Percentiles rank a stretch among this genome's conserved stretches.
These are phyloP conservation scores for Russula abietina DNA, from an alignment of 768 basidiomycete genomes.

Conservation along the genomic window DNA sequence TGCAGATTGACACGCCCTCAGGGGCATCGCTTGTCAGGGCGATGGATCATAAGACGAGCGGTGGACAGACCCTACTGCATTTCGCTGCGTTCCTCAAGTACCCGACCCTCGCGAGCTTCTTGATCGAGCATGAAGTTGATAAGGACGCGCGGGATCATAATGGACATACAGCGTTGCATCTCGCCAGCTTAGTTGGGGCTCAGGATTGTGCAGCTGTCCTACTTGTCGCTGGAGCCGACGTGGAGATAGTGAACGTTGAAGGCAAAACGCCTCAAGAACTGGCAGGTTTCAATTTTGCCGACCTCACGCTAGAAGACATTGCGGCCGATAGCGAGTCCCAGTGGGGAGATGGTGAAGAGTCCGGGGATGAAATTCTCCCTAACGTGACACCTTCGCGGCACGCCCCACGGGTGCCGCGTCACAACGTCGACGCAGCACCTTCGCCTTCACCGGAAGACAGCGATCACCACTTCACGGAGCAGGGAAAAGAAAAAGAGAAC, in stretches of 20 bases:
- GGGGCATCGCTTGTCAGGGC: slow-evolving; percentile 45
- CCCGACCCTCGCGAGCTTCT: slow-evolving; percentile 58
- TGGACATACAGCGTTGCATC: slow-evolving; percentile 86
- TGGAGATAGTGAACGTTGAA: slow-evolving; percentile 63
- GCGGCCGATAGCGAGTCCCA: slow-evolving; percentile 49
- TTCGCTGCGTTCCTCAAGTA: slow-evolving; percentile 78
- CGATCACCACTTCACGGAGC: neutral
- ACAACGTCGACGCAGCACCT: slow-evolving; percentile 10
- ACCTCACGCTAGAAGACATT: slow-evolving; percentile 28
- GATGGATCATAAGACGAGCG: slow-evolving; percentile 63
- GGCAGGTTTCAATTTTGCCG: slow-evolving; percentile 42
- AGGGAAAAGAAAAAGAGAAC: slow-evolving; percentile 24
- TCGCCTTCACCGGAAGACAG: slow-evolving; percentile 13
- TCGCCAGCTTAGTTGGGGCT: slow-evolving; percentile 66
- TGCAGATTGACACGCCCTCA: slow-evolving; percentile 42
- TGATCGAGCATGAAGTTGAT: slow-evolving; percentile 68
- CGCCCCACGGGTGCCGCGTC: slow-evolving; percentile 13
- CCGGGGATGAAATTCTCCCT: slow-evolving; percentile 36
- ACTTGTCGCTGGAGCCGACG: slow-evolving; percentile 74
- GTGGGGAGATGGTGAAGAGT: slow-evolving; percentile 66
- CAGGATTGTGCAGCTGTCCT: slow-evolving; percentile 59
- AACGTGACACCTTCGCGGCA: slow-evolving; percentile 11
- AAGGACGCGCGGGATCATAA: slow-evolving; percentile 82
- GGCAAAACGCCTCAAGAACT: slow-evolving; percentile 69
- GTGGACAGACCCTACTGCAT: slow-evolving; percentile 86